phyloP scores from a whole-genome alignment of 352 stramenopile genomes.

The Vaucheria bursata region DNA sequence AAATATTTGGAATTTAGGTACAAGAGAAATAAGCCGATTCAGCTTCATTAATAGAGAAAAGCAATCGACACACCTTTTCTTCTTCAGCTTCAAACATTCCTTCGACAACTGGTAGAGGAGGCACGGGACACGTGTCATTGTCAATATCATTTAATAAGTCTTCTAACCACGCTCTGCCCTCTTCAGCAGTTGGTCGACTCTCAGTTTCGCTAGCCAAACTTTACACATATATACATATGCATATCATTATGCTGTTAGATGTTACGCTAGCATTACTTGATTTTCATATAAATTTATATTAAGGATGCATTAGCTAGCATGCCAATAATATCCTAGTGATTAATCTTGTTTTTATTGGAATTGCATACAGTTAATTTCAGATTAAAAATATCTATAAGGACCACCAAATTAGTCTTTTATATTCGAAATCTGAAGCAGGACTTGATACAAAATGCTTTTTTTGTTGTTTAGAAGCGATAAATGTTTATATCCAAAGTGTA shows the following conservation, averaged over 20 bases:
- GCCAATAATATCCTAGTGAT: no score
- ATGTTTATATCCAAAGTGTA: no score
- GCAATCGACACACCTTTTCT: constrained; percentile 5
- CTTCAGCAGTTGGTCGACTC: constrained; percentile 34
- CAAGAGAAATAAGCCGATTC: no score
- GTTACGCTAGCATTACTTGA: not conserved
- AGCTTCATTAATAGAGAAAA: no score
- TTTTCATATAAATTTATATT: not conserved
- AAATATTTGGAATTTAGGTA: no score
- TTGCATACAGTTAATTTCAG: no score
- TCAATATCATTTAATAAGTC: constrained; percentile 1
- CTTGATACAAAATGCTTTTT: no score
- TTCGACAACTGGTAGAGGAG: constrained; percentile 6
- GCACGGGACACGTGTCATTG: not conserved
- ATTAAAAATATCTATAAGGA: no score
- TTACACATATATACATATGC: not conserved
- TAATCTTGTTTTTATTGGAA: no score
- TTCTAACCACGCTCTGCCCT: constrained; percentile 38
- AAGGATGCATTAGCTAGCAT: not conserved
- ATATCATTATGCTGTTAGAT: not conserved
- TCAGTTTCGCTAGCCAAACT: constrained; percentile 45
- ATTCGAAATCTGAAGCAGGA: no score
- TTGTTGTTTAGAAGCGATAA: no score
- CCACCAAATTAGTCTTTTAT: no score
- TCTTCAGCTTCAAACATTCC: constrained; percentile 16